Percentiles rank a stretch among this genome's conserved stretches.
Conservation (phyloP, 2,329 filamentous ascomycete genomes). For the Botrytis elliptica region DNA sequence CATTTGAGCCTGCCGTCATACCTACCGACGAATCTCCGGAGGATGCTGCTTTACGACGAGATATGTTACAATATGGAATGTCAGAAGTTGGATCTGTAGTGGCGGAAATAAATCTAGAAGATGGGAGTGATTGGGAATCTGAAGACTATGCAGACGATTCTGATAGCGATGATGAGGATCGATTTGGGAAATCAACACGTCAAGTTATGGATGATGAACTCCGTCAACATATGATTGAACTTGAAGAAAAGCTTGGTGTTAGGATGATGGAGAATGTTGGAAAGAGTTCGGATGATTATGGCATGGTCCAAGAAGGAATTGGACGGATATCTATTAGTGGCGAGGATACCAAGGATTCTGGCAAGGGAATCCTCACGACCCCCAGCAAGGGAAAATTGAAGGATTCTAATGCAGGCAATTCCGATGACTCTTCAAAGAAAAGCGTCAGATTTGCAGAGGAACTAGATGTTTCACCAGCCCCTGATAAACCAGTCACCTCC, state of each 20-base stretch:
- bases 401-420: neutral
- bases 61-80: constrained; percentile 89
- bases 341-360: constrained; percentile 15
- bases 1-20: constrained; percentile 51
- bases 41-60: constrained; percentile 73
- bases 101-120: constrained; percentile 83
- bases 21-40: constrained; percentile 75
- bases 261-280: constrained; percentile 54
- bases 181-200: constrained; percentile 71
- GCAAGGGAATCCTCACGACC: constrained; percentile 8
- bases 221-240: constrained; percentile 75
- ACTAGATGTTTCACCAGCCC: constrained; percentile 64
- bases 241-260: constrained; percentile 73
- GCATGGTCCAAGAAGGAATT: constrained; percentile 51
- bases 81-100: constrained; percentile 89
- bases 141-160: constrained; percentile 53
- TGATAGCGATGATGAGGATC: constrained; percentile 59
- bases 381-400: constrained; percentile 3
- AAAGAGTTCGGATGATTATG: constrained; percentile 43
- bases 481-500: constrained; percentile 34
- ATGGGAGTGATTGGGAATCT: constrained; percentile 58
- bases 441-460: constrained; percentile 76
- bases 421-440: constrained; percentile 49
- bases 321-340: constrained; percentile 54
- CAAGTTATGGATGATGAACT: constrained; percentile 69